phyloP scores from a whole-genome alignment of 768 basidiomycete genomes.

The Russula ochroleuca region DNA sequence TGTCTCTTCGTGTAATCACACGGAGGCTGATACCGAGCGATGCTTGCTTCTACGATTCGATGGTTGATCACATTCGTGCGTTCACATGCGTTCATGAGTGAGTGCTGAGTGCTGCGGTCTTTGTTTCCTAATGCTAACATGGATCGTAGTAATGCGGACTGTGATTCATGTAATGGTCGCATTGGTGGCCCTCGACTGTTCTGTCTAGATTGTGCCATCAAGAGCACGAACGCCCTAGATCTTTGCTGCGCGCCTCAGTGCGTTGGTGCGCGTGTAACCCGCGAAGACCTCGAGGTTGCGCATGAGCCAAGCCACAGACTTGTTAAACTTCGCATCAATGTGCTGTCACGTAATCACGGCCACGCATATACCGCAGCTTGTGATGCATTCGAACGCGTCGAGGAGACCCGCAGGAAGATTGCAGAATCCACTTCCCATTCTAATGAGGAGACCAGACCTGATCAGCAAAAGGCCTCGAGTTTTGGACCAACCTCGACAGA shows the following conservation, averaged over 20 bases:
- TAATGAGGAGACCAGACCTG: not conserved
- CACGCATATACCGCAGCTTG: not conserved
- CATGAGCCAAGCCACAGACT: constrained; percentile 35
- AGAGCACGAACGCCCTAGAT: constrained; percentile 31
- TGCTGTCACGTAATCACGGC: constrained; percentile 10
- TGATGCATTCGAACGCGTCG: constrained; percentile 6
- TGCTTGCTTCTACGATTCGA: constrained; percentile 30
- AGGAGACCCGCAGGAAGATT: not conserved
- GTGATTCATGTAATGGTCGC: constrained; percentile 31
- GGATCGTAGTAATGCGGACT: constrained; percentile 21
- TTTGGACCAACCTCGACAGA: not conserved
- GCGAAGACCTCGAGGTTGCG: constrained; percentile 25
- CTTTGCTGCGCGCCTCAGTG: constrained; percentile 33
- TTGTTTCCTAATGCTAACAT: not conserved
- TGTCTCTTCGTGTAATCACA: constrained; percentile 20
- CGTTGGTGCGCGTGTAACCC: constrained; percentile 21
- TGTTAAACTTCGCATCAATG: constrained; percentile 31
- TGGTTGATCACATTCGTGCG: constrained; percentile 27
- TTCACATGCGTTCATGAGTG: constrained; percentile 30
- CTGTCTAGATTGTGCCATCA: constrained; percentile 34
- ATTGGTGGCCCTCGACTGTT: constrained; percentile 33
- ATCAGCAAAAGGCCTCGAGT: not conserved
- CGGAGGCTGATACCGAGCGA: constrained; percentile 31
- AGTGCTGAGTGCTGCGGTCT: not conserved
- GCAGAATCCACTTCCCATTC: not conserved